phyloP scores from a whole-genome alignment of 345 rosid genomes.

The Hibiscus tridactylites region DNA sequence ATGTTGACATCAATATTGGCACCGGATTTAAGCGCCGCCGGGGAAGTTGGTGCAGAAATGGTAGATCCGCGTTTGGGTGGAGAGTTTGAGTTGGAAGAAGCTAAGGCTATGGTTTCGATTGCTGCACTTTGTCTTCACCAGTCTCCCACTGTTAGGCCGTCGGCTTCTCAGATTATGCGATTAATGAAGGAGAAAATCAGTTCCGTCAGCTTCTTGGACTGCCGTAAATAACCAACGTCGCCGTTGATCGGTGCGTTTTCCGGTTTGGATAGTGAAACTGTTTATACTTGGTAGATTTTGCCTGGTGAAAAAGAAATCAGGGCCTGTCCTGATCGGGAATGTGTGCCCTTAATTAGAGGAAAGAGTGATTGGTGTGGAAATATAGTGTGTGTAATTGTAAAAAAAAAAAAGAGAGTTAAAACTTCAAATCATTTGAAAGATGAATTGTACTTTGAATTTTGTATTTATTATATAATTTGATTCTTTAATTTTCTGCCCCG shows the following conservation, averaged over 20 bases:
- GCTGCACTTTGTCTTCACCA: conserved; percentile 46
- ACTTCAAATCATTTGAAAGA: too few species aligned
- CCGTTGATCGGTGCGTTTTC: not conserved
- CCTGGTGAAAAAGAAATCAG: not conserved
- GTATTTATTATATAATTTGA: too few species aligned
- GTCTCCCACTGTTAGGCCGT: conserved; percentile 50
- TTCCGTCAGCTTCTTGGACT: conserved; percentile 21
- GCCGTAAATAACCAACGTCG: not conserved
- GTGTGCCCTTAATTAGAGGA: not conserved
- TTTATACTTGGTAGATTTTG: not conserved
- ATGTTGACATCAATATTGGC: conserved; percentile 37
- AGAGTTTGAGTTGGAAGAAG: conserved; percentile 48
- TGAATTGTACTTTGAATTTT: not conserved
- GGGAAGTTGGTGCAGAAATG: conserved; percentile 19
- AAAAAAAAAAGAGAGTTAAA: too few species aligned
- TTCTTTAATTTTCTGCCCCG: too few species aligned
- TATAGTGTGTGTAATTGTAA: not conserved
- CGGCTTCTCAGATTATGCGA: conserved; percentile 41
- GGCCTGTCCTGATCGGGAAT: not conserved
- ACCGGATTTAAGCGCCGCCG: conserved; percentile 21
- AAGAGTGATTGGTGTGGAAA: not conserved
- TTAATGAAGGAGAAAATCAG: conserved; percentile 29
- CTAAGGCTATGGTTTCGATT: conserved; percentile 35
- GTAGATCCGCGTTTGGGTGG: conserved; percentile 54
- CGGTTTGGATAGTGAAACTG: not conserved